Percentiles rank a stretch among this genome's conserved stretches.
These are phyloP conservation scores for Yarrowia deformans DNA, from an alignment of 805 yeast genomes.

Conservation along the genomic window DNA sequence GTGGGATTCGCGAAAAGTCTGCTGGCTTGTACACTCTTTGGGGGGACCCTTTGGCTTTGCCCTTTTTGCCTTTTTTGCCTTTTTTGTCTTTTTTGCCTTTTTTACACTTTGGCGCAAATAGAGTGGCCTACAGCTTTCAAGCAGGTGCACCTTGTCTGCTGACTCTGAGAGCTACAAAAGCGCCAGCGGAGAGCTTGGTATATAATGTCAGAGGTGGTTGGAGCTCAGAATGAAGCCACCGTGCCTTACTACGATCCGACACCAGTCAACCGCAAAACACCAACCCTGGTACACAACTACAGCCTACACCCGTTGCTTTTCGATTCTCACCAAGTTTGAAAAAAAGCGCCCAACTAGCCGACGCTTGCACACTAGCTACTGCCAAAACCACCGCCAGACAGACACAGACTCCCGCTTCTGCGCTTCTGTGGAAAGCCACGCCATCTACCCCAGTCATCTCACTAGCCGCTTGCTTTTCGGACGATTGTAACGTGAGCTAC, in stretches of 20 bases:
- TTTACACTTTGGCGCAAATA: slow-evolving; percentile 18
- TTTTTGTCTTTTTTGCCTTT: slow-evolving; percentile 17
- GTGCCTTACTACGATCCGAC: too few species aligned
- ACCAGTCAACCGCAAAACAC: neutral
- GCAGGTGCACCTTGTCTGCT: slow-evolving; percentile 39
- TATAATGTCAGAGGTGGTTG: slow-evolving; percentile 27
- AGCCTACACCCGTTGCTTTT: too few species aligned
- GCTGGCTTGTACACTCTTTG: neutral
- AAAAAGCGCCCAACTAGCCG: neutral
- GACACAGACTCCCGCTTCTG: neutral
- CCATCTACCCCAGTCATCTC: slow-evolving; percentile 35
- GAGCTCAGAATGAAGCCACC: slow-evolving; percentile 7
- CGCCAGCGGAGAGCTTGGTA: slow-evolving; percentile 21
- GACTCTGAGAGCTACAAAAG: slow-evolving; percentile 28
- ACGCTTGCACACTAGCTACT: neutral
- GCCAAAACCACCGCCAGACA: neutral
- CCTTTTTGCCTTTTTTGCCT: slow-evolving; percentile 24
- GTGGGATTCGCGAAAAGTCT: slow-evolving; percentile 16
- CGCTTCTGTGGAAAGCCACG: slow-evolving; percentile 35
- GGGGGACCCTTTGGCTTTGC: slow-evolving; percentile 2
- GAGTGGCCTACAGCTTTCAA: slow-evolving; percentile 35
- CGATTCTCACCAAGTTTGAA: too few species aligned
- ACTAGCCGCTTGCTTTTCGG: slow-evolving; percentile 11
- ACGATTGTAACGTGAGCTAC: slow-evolving; percentile 14
- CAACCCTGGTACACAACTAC: neutral